phyloP scores from a whole-genome alignment of 192 early-diverging fungal genomes.

The Kappamyces sp. region DNA sequence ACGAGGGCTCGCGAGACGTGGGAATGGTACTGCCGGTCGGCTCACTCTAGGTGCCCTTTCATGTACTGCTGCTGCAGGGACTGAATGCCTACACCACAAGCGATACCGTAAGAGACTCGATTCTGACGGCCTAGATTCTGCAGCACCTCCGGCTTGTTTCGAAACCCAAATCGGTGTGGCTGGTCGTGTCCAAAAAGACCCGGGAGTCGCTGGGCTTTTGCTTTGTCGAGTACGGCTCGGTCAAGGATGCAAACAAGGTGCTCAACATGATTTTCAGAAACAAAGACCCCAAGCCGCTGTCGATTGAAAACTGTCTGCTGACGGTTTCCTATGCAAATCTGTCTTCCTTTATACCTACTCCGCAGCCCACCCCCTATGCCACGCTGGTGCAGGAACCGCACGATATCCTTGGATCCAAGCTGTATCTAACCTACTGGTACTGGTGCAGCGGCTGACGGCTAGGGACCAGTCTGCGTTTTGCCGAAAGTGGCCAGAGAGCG shows the following conservation, averaged over 20 bases:
- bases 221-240: not conserved
- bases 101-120: not conserved
- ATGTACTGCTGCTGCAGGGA: slow-evolving; percentile 1
- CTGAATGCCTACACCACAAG: slow-evolving; percentile 3
- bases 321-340: not conserved
- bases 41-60: not conserved
- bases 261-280: not conserved
- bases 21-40: not conserved
- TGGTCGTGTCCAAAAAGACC: not conserved
- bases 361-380: not conserved
- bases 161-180: not conserved
- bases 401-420: slow-evolving; percentile 1
- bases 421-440: slow-evolving; percentile 8
- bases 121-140: not conserved
- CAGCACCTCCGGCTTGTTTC: not conserved
- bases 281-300: not conserved
- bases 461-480: not conserved
- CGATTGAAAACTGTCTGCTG: not conserved
- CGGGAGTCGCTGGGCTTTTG: slow-evolving; percentile 7
- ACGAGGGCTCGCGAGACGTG: slow-evolving; percentile 6
- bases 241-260: not conserved
- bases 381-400: not conserved
- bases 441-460: not conserved
- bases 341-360: slow-evolving; percentile 1
- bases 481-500: not conserved